Conservation (phyloP, 352 stramenopile genomes). For the Phytophthora quininea region DNA sequence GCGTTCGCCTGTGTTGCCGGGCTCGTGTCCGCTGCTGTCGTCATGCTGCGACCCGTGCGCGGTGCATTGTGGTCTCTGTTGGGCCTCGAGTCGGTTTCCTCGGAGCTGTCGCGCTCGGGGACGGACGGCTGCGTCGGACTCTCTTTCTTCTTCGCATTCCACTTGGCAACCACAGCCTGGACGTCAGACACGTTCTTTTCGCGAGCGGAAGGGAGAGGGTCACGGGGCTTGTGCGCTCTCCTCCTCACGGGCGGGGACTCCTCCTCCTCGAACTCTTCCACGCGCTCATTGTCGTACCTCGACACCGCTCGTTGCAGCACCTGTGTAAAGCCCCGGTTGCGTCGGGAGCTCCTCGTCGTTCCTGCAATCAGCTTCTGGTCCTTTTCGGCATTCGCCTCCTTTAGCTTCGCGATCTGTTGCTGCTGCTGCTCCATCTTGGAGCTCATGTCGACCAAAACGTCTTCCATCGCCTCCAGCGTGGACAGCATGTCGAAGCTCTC, state of each 20-base stretch:
- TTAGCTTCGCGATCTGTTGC: slow-evolving; percentile 43
- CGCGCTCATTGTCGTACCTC: slow-evolving; percentile 26
- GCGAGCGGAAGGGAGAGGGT: slow-evolving; percentile 17
- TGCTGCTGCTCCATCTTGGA: slow-evolving; percentile 54
- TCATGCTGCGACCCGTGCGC: slow-evolving; percentile 14
- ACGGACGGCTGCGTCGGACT: slow-evolving; percentile 20
- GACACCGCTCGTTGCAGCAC: slow-evolving; percentile 34
- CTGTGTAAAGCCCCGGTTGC: slow-evolving; percentile 33
- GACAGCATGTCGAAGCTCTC: slow-evolving; percentile 33
- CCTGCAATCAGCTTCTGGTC: slow-evolving; percentile 28
- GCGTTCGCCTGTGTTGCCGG: slow-evolving; percentile 9
- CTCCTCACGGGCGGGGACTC: slow-evolving; percentile 35
- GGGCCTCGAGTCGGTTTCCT: slow-evolving; percentile 20
- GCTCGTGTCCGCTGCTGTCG: slow-evolving; percentile 11
- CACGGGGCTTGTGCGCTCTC: slow-evolving; percentile 30
- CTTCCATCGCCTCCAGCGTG: slow-evolving; percentile 53
- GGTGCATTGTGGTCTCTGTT: slow-evolving; percentile 15
- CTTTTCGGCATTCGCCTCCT: slow-evolving; percentile 34
- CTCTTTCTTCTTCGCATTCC: slow-evolving; percentile 51
- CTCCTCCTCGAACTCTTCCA: slow-evolving; percentile 35
- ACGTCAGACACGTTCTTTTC: slow-evolving; percentile 27
- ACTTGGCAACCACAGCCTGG: slow-evolving; percentile 54
- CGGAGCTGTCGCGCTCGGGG: slow-evolving; percentile 8
- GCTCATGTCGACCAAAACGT: slow-evolving; percentile 63
- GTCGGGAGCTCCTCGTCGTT: slow-evolving; percentile 18